Evolutionary conservation across 176 grass and related monocot species (phyloP), one percentile per base, ranked within the genome.

Genomic region (Bothriochloa decipiens): DNA sequence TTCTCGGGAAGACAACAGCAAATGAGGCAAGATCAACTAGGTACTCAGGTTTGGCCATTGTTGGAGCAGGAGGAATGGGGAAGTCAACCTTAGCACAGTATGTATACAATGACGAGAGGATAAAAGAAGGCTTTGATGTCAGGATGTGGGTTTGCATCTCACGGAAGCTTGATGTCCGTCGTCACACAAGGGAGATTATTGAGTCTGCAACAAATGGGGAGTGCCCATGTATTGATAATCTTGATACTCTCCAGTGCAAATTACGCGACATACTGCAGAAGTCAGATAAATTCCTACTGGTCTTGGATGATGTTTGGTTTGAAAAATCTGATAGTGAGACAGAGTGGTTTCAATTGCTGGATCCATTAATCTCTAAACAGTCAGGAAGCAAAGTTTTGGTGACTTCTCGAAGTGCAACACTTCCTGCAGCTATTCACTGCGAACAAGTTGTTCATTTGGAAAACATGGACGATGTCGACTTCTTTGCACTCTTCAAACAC

Each of bases 121-220:
- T 72, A 4, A 0, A 12, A 0, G 1, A 73, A 8, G 0, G 65
- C 73, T 86, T 86, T 80, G 76, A 79, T 79, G 12, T 50, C 37
- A 80, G 28, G 53, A 86, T 86, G 57, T 80, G 84, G 76, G 76
- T 86, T 10, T 63, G 76, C 47, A 79, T 86, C 52, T 86, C 84
- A 0, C 40, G 29, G 2, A 80, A 50, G 3, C 50, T 86, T 8
- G 76, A 86, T 65, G 55, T 86, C 0, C 50, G 2, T 50, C 53
- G 25, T 0, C 76, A 72, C 27, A 86, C 76, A 0, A 6, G 52
- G 1, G 55, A 86, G 76, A 65, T 86, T 3, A 72, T 86, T 0
- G 84, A 86, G 66, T 86, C 75, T 1, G 75, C 67, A 15, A 11
- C 4, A 10, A 70, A 28, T 0, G 29, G 6, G 2, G 40, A 64